Conservation (phyloP, 192 early-diverging fungal species). For the Coemansia furcata region DNA sequence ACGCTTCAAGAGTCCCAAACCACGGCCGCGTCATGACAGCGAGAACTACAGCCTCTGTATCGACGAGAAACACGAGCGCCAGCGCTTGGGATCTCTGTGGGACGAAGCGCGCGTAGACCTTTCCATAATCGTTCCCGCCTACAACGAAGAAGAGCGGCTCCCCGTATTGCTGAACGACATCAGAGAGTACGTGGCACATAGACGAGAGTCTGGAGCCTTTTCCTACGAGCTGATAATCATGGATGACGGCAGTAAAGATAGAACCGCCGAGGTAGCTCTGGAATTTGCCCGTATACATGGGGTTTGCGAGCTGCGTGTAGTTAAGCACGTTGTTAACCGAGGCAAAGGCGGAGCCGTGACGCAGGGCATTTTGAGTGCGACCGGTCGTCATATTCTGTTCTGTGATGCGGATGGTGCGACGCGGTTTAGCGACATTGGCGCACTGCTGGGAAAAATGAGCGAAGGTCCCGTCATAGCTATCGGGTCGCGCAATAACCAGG, state of each 20-base stretch:
- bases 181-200: constrained; percentile 59
- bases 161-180: constrained; percentile 85
- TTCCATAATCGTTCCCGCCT: constrained; percentile 86
- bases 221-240: constrained; percentile 87
- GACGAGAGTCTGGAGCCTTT: constrained; percentile 51
- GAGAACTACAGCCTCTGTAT: constrained; percentile 49
- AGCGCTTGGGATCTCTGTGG: constrained; percentile 27
- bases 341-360: constrained; percentile 95
- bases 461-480: constrained; percentile 64
- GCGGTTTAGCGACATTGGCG: constrained; percentile 79
- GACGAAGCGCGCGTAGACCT: constrained; percentile 55
- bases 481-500: constrained; percentile 91
- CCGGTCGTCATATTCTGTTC: constrained; percentile 79
- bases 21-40: constrained; percentile 46
- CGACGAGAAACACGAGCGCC: constrained; percentile 34
- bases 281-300: constrained; percentile 60
- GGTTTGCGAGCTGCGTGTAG: constrained; percentile 63
- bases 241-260: constrained; percentile 88
- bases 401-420: constrained; percentile 97
- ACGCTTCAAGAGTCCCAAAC: constrained; percentile 41
- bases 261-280: constrained; percentile 66
- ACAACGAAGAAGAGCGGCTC: constrained; percentile 83
- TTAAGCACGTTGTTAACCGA: constrained; percentile 79
- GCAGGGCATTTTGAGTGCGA: constrained; percentile 79
- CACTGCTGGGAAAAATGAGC: constrained; percentile 55